These are phyloP conservation scores for Populus pruinosa DNA, from an alignment of 345 rosid genomes.

Conservation along the genomic window DNA sequence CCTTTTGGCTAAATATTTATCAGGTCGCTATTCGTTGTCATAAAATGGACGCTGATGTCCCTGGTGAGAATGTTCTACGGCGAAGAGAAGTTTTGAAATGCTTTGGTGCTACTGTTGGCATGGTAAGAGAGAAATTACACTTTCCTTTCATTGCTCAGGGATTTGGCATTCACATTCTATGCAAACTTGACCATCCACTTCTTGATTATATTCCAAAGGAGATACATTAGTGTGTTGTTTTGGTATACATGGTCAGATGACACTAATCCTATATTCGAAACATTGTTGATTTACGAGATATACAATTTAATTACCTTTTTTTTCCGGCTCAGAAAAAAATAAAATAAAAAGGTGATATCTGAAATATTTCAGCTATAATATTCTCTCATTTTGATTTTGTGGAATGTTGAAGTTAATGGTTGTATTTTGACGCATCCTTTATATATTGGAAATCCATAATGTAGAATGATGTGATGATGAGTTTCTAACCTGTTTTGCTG, in stretches of 20 bases:
- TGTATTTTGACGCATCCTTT: not conserved
- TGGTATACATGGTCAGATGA: too few relatives aligned
- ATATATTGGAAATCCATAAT: not conserved
- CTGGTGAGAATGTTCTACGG: constrained; percentile 26
- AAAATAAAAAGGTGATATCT: too few relatives aligned
- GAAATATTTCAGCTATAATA: too few relatives aligned
- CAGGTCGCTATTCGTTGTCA: constrained; percentile 55
- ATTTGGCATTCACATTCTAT: not conserved
- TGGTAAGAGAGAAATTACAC: constrained; percentile 35
- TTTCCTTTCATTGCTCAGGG: not conserved
- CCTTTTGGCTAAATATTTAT: not conserved
- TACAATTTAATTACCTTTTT: too few relatives aligned
- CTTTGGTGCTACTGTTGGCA: constrained; percentile 53
- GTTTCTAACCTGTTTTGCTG: constrained; percentile 52
- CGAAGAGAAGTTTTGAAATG: constrained; percentile 63
- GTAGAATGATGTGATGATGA: constrained; percentile 46
- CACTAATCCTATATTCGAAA: too few relatives aligned
- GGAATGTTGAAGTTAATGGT: not conserved
- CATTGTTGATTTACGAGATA: too few relatives aligned
- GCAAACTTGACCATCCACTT: too few relatives aligned
- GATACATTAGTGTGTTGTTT: too few relatives aligned
- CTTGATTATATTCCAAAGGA: too few relatives aligned
- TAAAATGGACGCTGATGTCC: constrained; percentile 33
- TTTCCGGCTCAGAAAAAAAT: too few relatives aligned
- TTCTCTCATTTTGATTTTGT: not conserved